These are phyloP conservation scores for Tillandsia fasciculata DNA, from an alignment of 176 grass and related monocot species.

Conservation along the genomic window DNA sequence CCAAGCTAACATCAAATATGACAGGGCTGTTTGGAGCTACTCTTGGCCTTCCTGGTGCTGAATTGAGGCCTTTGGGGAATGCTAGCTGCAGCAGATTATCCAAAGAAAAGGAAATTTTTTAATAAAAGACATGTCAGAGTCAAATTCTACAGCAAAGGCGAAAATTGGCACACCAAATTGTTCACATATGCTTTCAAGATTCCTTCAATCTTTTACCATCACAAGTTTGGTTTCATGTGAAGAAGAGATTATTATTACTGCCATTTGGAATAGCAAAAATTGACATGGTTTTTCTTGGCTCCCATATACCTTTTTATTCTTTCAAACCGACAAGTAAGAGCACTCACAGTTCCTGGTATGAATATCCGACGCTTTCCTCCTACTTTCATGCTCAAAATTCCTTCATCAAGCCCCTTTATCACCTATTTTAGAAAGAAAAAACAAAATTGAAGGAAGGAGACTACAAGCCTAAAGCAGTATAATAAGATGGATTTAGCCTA, in stretches of 20 bases:
- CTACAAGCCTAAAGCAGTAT: neutral
- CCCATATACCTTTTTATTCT: neutral
- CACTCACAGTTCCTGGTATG: slow-evolving; percentile 78
- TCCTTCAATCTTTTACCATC: too few species aligned
- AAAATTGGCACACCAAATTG: too few species aligned
- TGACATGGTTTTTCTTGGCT: too few species aligned
- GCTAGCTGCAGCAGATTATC: slow-evolving; percentile 49
- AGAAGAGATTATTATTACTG: too few species aligned
- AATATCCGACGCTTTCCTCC: slow-evolving; percentile 83
- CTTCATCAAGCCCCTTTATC: slow-evolving; percentile 89
- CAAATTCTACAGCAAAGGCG: neutral
- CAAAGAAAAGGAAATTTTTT: neutral
- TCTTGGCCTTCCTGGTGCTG: slow-evolving; percentile 82
- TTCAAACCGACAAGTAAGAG: neutral
- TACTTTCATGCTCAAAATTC: slow-evolving; percentile 80
- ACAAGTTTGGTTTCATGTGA: too few species aligned
- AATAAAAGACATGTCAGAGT: neutral
- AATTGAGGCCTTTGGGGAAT: slow-evolving; percentile 78
- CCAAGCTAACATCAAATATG: slow-evolving; percentile 69
- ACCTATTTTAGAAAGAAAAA: slow-evolving; percentile 30
- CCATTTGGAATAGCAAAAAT: too few species aligned
- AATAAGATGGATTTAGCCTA: neutral
- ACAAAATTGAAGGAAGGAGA: neutral
- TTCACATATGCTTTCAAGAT: too few species aligned
- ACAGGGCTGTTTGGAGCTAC: slow-evolving; percentile 82